A percentile compares a stretch with the other conserved stretches of the same genome.
Evolutionary conservation across 805 yeast species (phyloP).

Genomic region (Citeromyces matritensis): DNA sequence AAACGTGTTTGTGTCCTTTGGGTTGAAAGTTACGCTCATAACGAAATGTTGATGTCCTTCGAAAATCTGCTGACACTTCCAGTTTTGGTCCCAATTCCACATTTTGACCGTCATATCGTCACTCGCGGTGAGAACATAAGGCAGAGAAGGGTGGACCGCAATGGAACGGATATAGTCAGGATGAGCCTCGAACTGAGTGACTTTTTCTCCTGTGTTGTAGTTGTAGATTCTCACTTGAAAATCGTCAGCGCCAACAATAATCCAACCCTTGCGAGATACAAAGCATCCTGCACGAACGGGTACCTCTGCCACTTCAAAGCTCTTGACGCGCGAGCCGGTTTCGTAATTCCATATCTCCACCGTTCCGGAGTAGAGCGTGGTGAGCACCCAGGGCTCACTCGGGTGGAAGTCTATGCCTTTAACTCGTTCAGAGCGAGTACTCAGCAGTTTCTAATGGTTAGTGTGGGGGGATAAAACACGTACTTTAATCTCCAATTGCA

Average conservation of each 20-base stretch:
- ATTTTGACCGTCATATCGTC: slow-evolving; percentile 86
- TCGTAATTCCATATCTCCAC: slow-evolving; percentile 93
- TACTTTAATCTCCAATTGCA: slow-evolving; percentile 36
- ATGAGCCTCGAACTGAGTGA: slow-evolving; percentile 93
- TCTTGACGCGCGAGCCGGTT: slow-evolving; percentile 67
- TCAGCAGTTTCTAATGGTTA: not conserved
- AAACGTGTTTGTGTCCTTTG: slow-evolving; percentile 94
- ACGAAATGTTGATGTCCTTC: slow-evolving; percentile 95
- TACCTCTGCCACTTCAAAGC: slow-evolving; percentile 87
- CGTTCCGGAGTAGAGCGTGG: slow-evolving; percentile 81
- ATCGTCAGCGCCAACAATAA: slow-evolving; percentile 92
- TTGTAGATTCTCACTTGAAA: slow-evolving; percentile 88
- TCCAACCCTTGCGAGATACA: slow-evolving; percentile 94
- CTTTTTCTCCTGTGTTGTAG: slow-evolving; percentile 89
- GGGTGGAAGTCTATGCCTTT: slow-evolving; percentile 98
- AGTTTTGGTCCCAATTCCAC: slow-evolving; percentile 96
- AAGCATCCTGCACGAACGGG: slow-evolving; percentile 95
- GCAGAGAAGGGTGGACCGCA: slow-evolving; percentile 89
- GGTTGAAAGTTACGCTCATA: slow-evolving; percentile 89
- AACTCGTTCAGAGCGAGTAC: slow-evolving; percentile 86
- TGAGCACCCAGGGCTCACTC: slow-evolving; percentile 89
- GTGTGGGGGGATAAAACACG: too few species aligned
- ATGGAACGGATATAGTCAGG: slow-evolving; percentile 91
- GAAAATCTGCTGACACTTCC: slow-evolving; percentile 82
- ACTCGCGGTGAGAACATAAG: slow-evolving; percentile 75